Conservation (phyloP, 768 basidiomycete genomes). For the Hypholoma fasciculare region DNA sequence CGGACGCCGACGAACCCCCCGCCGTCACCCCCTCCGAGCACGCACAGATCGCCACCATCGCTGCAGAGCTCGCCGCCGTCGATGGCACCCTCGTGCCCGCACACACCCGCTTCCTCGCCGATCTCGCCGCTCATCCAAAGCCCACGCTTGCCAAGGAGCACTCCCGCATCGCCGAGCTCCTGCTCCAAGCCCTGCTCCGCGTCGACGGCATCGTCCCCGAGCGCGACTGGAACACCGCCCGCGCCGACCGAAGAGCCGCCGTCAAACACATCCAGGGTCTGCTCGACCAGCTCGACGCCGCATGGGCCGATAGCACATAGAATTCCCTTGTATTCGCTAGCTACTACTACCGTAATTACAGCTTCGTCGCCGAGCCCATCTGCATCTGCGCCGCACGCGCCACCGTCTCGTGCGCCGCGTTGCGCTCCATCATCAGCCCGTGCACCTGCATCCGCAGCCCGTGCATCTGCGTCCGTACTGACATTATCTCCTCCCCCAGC, state of each 20-base stretch:
- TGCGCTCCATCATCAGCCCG: constrained; percentile 76
- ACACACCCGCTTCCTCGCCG: constrained; percentile 17
- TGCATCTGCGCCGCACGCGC: constrained; percentile 1
- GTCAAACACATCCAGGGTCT: constrained; percentile 84
- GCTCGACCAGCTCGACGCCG: constrained; percentile 77
- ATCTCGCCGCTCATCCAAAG: constrained; percentile 18
- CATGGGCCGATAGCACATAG: constrained; percentile 44
- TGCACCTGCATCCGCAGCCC: constrained; percentile 84
- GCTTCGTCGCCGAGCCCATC: constrained; percentile 27
- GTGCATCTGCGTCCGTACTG: constrained; percentile 67
- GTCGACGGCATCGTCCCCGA: constrained; percentile 82
- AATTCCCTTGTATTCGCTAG: constrained; percentile 5
- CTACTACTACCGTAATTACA: constrained; percentile 18
- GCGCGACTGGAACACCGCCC: constrained; percentile 73
- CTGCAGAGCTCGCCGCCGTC: constrained; percentile 51
- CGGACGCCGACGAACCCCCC: constrained; percentile 23
- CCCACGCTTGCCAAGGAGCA: constrained; percentile 36
- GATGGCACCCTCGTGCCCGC: constrained; percentile 29
- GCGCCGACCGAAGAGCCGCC: constrained; percentile 80
- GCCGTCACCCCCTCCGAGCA: constrained; percentile 44
- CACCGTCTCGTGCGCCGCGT: constrained; percentile 37
- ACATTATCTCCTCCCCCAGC: constrained; percentile 72
- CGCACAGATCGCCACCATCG: constrained; percentile 53
- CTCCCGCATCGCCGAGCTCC: constrained; percentile 71
- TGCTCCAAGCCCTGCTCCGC: constrained; percentile 85